Evolutionary conservation across 345 rosid genomes (phyloP), one percentile per base, ranked within the genome.

Genomic region (Salix caprea): DNA sequence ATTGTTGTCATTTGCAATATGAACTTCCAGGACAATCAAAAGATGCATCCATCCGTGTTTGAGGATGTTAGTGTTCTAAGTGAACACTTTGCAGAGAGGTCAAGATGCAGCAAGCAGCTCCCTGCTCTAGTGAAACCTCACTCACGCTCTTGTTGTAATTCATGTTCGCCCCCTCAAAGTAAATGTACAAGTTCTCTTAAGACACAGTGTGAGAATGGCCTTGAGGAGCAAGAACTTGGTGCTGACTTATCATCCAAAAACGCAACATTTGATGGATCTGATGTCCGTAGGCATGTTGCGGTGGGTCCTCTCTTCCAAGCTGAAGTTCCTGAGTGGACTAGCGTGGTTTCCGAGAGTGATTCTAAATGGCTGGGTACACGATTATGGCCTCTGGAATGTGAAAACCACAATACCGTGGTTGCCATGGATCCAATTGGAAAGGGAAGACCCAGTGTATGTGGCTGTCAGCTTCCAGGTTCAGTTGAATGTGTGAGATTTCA

Each of bases 21-120:
- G 64, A 70, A 81, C 79, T 84, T 85, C 82, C 91, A 92, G 94
- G 87, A 65, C 71, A 74, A 82, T 74, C 89, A 77, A 80, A 86
- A 75, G 84, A 77, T 90, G 83, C 86, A 85, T 75, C 90, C 91
- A 11, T 83, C 89, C 73, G 83, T 89, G 88, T 88, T 85, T 32
- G 92, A 87, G 69, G 89, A 86, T 62, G 23, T 62, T 26, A 42
- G 23, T 68, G 40, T 48, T 69, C 67, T 18, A 77, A 68, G 28
- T 70, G 72, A 70, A 39, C 73, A 54, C 60, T 81, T 86, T 24
- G 61, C 76, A 50, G 88, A 78, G 77, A 74, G 72, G 70, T 70
- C 30, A 61, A 74, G 76, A 74, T 77, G 76, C 64, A 71, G 79
- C 13, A 76, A 65, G 65, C 65, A 67, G 36, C 78, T 26, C 15